phyloP scores from a whole-genome alignment of 2,329 filamentous ascomycete species.

The Pleomassaria siparia region DNA sequence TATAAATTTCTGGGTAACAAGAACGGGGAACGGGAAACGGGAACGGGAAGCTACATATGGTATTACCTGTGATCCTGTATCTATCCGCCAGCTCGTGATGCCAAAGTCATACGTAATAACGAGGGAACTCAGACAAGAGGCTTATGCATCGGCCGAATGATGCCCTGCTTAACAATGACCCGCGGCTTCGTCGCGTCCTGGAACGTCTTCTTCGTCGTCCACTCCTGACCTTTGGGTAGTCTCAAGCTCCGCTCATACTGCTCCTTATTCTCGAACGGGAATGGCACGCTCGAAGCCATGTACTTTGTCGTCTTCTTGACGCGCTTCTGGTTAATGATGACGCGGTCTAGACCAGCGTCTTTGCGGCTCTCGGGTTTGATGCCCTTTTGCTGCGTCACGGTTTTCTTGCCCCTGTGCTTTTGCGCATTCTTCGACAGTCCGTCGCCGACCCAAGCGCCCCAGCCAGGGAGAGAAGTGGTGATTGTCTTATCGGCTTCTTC shows the following conservation, averaged over 20 bases:
- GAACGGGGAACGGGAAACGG: too few relatives aligned
- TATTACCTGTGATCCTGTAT: too few relatives aligned
- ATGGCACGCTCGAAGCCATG: constrained; percentile 78
- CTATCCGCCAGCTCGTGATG: background rate
- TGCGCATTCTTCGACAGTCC: constrained; percentile 72
- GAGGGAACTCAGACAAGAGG: constrained; percentile 61
- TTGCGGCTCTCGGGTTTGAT: constrained; percentile 75
- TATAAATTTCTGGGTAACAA: too few relatives aligned
- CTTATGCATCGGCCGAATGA: constrained; percentile 86
- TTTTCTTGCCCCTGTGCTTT: constrained; percentile 57
- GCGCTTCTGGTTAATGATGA: constrained; percentile 90
- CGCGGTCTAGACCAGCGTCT: constrained; percentile 77
- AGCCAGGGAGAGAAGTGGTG: constrained; percentile 86
- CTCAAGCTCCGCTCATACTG: constrained; percentile 90
- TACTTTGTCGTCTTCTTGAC: constrained; percentile 92
- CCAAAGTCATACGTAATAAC: background rate
- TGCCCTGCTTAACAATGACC: constrained; percentile 87
- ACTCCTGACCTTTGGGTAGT: constrained; percentile 88
- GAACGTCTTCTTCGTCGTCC: constrained; percentile 94
- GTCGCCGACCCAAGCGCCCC: constrained; percentile 88
- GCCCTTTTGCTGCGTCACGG: constrained; percentile 67
- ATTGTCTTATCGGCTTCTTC: constrained; percentile 82
- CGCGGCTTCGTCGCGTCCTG: constrained; percentile 87
- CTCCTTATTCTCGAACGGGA: constrained; percentile 81
- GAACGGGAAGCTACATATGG: background rate